Evolutionary conservation across 2,329 filamentous ascomycete species (phyloP).

Genomic region (Alternaria novae-zelandiae): DNA sequence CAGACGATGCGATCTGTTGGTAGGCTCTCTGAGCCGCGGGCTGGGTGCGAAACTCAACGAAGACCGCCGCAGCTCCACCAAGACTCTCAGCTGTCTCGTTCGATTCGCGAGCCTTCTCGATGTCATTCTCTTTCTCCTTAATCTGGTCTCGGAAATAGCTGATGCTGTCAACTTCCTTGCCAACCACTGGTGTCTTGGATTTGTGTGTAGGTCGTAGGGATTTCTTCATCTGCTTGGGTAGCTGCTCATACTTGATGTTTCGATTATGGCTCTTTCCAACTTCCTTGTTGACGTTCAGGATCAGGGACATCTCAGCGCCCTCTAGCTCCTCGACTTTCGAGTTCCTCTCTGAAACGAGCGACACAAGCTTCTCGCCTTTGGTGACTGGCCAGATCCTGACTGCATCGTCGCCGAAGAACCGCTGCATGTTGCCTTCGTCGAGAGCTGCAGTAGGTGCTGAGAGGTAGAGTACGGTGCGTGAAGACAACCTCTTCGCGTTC

Average conservation of each 20-base stretch:
- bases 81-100: conserved; percentile 64
- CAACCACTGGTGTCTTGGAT: conserved; percentile 61
- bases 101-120: conserved; percentile 70
- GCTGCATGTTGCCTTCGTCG: conserved; percentile 75
- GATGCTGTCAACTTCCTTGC: conserved; percentile 93
- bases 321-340: conserved; percentile 82
- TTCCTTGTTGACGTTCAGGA: conserved; percentile 76
- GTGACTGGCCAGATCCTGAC: conserved; percentile 84
- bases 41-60: conserved; percentile 87
- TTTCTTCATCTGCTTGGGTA: conserved; percentile 66
- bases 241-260: conserved; percentile 59
- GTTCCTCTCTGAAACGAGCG: conserved; percentile 82
- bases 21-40: conserved; percentile 84
- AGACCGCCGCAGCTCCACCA: conserved; percentile 76
- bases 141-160: conserved; percentile 84
- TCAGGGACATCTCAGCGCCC: conserved; percentile 82
- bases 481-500: conserved; percentile 85
- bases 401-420: conserved; percentile 81
- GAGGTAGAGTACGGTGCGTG: conserved; percentile 87
- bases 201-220: conserved; percentile 55
- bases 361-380: conserved; percentile 77
- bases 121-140: conserved; percentile 73
- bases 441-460: conserved; percentile 82
- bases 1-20: conserved; percentile 60
- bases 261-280: conserved; percentile 66